Base-by-base conservation (phyloP, 2,329 filamentous ascomycete genomes). In the Claviceps citrina region DNA sequence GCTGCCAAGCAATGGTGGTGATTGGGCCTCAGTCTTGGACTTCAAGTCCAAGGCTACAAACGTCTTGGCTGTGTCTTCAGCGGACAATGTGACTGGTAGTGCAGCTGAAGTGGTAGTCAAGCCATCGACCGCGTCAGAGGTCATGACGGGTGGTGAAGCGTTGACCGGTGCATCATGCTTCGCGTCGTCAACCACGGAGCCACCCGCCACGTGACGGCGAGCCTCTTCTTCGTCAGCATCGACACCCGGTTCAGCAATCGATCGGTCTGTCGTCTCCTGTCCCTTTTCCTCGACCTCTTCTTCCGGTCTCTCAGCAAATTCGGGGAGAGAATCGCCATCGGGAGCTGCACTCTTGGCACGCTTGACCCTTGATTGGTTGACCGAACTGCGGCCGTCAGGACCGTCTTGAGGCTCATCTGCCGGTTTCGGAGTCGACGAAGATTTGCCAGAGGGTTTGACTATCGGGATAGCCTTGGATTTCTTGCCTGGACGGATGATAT, bases 391-490 rank as follows among this genome's bases (percentile, higher is more conserved):
- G 13, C 78, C 77, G 45, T 78, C 68, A 3, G 71, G 41, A n/a
- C 46, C 50, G 22, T 56, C 55, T 8, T 56, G 47, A 25, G 50
- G 48, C n/a, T 44, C 43, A 15, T 49, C 44, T 4, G 38, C 40
- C 25, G 25, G 24, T n/a, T 36, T n/a, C 19, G 57, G 54, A 13
- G 59, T 54, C 2, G 56, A 59, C 41, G 46, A 64, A 57, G 48
- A 66, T 64, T 46, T 61, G 49, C 66, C 76, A 42, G 76, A 67
- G 1, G 83, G 82, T 30, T 69, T 70, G 8, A 89, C 62, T 46
- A 94, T 93, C 0, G 86, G 82, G 40, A 94, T 73, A 8, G 85
- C 85, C 61, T 91, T 95, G 4, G 79, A 84, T 49, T 76, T 77
- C 60, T 82, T 85, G 1, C 62, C 57, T 6, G 78, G 71, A 51